phyloP scores from a whole-genome alignment of 169 alveolate species.

The Cyclospora cayetanensis region DNA sequence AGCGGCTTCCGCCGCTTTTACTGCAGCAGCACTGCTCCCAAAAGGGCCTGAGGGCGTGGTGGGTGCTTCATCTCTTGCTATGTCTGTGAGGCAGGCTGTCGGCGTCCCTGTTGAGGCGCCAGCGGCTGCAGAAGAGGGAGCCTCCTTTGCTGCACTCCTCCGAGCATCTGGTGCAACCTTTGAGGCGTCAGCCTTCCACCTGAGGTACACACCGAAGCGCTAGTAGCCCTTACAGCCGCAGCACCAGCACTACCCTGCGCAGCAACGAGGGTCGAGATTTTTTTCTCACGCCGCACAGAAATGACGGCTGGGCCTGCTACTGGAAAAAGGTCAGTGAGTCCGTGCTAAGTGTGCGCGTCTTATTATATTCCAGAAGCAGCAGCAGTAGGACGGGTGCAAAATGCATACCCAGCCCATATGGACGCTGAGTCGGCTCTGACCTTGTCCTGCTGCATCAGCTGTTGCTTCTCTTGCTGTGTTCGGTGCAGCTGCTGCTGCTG shows the following conservation, averaged over 20 bases:
- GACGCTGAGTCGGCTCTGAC: neutral
- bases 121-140: too few species aligned
- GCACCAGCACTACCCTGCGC: constrained; percentile 4
- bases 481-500: constrained; percentile 44
- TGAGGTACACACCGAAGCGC: neutral
- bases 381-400: neutral
- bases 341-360: too few species aligned
- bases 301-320: too few species aligned
- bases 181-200: neutral
- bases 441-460: neutral
- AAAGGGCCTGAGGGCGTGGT: neutral
- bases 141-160: too few species aligned
- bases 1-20: neutral
- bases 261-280: too few species aligned
- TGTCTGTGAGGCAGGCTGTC: neutral
- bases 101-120: too few species aligned
- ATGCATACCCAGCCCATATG: neutral
- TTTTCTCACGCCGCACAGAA: too few species aligned
- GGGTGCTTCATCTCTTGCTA: neutral
- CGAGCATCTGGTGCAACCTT: too few species aligned
- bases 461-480: neutral
- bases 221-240: constrained; percentile 4
- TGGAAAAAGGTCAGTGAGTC: too few species aligned
- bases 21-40: neutral
- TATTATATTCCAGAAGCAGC: neutral